Conservation (phyloP, 805 yeast species). For the Wickerhamomyces rabaulensis region DNA sequence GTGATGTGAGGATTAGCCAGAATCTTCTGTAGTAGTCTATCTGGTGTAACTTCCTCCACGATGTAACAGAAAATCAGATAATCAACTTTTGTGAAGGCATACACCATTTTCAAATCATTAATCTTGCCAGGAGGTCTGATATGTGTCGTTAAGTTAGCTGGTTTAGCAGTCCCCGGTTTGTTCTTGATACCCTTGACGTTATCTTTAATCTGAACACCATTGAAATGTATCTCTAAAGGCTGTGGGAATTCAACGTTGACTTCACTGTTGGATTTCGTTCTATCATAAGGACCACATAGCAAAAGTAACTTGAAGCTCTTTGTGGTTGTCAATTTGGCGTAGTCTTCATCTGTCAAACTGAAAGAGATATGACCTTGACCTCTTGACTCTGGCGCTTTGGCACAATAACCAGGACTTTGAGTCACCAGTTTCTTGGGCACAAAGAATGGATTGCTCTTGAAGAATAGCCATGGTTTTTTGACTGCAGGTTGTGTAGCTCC, state of each 20-base stretch:
- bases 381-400: constrained; percentile 36
- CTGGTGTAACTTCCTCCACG: constrained; percentile 43
- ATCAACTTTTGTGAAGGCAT: constrained; percentile 50
- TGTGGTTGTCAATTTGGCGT: constrained; percentile 27
- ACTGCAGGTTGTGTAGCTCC: constrained; percentile 11
- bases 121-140: constrained; percentile 25
- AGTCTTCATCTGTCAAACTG: constrained; percentile 38
- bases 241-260: constrained; percentile 59
- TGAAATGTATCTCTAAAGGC: constrained; percentile 63
- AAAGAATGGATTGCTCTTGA: constrained; percentile 54
- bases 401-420: constrained; percentile 41
- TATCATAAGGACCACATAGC: constrained; percentile 45
- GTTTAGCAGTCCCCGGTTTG: constrained; percentile 71
- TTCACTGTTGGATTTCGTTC: constrained; percentile 19
- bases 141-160: constrained; percentile 67
- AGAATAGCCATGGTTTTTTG: constrained; percentile 39
- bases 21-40: constrained; percentile 36
- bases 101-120: constrained; percentile 48
- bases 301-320: constrained; percentile 39
- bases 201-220: constrained; percentile 43
- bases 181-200: constrained; percentile 73
- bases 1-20: constrained; percentile 46
- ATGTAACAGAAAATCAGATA: constrained; percentile 53
- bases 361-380: constrained; percentile 42
- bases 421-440: constrained; percentile 40